These are phyloP conservation scores for Nemophila menziesii DNA, from an alignment of 257 asterid species.

Conservation along the genomic window DNA sequence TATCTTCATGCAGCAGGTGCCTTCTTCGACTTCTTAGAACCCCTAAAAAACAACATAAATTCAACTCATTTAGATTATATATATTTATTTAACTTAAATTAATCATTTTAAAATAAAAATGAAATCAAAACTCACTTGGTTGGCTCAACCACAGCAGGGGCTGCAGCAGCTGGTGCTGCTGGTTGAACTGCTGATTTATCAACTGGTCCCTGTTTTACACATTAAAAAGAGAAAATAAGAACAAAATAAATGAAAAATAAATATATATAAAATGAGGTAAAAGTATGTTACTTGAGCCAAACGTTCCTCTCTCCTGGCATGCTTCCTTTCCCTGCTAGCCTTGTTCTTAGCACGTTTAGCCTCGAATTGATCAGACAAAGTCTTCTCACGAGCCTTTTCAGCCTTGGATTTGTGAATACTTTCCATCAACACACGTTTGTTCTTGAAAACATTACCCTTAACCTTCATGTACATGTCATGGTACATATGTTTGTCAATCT, in stretches of 20 bases:
- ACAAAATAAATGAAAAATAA: too few species aligned
- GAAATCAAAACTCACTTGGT: slow-evolving; percentile 48
- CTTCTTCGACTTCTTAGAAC: slow-evolving; percentile 69
- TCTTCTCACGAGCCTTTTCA: slow-evolving; percentile 92
- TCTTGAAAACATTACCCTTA: slow-evolving; percentile 92
- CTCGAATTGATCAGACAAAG: slow-evolving; percentile 81
- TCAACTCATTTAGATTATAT: background rate
- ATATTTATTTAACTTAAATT: too few species aligned
- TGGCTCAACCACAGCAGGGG: slow-evolving; percentile 44
- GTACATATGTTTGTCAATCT: slow-evolving; percentile 93
- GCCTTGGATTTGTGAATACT: slow-evolving; percentile 93
- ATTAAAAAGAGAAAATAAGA: background rate
- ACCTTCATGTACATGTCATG: slow-evolving; percentile 98
- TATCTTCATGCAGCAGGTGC: slow-evolving; percentile 11
- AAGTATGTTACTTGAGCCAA: slow-evolving; percentile 76
- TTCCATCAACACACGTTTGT: slow-evolving; percentile 90
- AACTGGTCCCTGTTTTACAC: slow-evolving; percentile 46
- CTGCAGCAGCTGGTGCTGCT: slow-evolving; percentile 24
- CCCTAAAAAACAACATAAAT: slow-evolving; percentile 26
- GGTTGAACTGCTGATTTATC: slow-evolving; percentile 35
- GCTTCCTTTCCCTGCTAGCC: slow-evolving; percentile 87
- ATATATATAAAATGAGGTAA: too few species aligned
- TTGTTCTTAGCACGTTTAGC: slow-evolving; percentile 94
- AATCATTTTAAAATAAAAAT: background rate
- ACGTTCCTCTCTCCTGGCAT: slow-evolving; percentile 82